A percentile compares a stretch with the other conserved stretches of the same genome.
Evolutionary conservation across 768 basidiomycete genomes (phyloP).

Genomic region (Gymnopilus dilepis): DNA sequence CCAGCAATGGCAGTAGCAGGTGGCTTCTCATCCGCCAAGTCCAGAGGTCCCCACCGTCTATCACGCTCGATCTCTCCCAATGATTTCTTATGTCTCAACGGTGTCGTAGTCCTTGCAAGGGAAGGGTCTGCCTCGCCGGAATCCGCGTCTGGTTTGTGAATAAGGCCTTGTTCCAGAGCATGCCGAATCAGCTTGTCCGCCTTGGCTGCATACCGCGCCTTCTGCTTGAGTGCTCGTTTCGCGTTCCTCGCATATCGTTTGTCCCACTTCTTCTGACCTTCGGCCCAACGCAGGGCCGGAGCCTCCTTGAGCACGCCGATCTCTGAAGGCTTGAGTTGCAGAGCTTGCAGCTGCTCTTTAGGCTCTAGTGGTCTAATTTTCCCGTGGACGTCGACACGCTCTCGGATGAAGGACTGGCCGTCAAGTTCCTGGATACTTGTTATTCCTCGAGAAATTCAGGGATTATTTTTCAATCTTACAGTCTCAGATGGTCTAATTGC

Average conservation of each 20-base stretch:
- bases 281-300: constrained; percentile 68
- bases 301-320: constrained; percentile 79
- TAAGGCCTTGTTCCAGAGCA: constrained; percentile 53
- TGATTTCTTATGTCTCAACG: constrained; percentile 17
- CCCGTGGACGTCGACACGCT: constrained; percentile 72
- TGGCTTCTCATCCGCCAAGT: constrained; percentile 69
- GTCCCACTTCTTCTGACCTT: constrained; percentile 69
- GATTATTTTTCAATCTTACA: not conserved
- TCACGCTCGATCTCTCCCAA: constrained; percentile 42
- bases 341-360: constrained; percentile 52
- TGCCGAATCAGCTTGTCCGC: constrained; percentile 48
- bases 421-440: constrained; percentile 26
- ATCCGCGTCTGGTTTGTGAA: constrained; percentile 26
- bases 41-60: constrained; percentile 58
- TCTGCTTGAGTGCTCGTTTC: constrained; percentile 46
- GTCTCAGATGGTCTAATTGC: not conserved
- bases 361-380: constrained; percentile 68
- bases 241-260: constrained; percentile 49
- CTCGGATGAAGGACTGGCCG: constrained; percentile 62
- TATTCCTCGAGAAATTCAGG: not conserved
- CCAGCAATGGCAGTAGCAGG: constrained; percentile 76
- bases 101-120: not conserved
- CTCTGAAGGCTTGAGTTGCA: constrained; percentile 56
- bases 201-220: constrained; percentile 50
- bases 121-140: not conserved